Conservation (phyloP, 148 eudicot genomes). For the Vaccinium myrtillus region DNA sequence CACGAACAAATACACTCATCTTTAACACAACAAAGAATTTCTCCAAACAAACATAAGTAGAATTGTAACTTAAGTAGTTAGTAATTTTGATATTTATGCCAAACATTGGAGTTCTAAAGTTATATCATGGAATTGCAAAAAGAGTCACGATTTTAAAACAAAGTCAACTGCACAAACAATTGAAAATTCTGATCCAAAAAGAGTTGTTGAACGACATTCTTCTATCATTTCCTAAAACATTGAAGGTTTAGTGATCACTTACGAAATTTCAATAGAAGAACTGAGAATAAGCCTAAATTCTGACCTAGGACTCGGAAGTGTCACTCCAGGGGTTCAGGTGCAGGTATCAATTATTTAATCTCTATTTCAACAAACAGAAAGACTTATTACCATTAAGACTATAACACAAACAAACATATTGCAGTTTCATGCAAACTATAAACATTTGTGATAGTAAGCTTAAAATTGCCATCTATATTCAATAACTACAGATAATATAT, state of each 20-base stretch:
- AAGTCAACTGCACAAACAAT: too few relatives aligned
- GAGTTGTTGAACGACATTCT: too few relatives aligned
- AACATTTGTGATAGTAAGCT: not conserved
- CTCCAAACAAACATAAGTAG: not conserved
- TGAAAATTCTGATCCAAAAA: too few relatives aligned
- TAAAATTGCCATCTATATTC: not conserved
- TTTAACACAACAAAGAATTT: constrained; percentile 1
- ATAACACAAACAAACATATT: not conserved
- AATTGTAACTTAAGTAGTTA: not conserved
- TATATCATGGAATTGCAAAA: not conserved
- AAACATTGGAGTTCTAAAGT: not conserved
- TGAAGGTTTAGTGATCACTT: too few relatives aligned
- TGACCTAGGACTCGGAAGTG: not conserved
- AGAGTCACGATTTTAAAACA: not conserved
- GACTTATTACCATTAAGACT: not conserved
- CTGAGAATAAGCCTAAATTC: not conserved
- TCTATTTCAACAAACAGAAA: not conserved
- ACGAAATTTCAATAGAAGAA: not conserved
- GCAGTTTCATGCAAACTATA: not conserved
- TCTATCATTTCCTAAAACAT: too few relatives aligned
- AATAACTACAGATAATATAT: not conserved
- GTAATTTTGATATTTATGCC: not conserved
- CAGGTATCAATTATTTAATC: not conserved
- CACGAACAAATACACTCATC: not conserved
- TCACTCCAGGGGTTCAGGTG: not conserved